phyloP scores from a whole-genome alignment of 805 yeast genomes.

The Zygosaccharomyces rouxii region DNA sequence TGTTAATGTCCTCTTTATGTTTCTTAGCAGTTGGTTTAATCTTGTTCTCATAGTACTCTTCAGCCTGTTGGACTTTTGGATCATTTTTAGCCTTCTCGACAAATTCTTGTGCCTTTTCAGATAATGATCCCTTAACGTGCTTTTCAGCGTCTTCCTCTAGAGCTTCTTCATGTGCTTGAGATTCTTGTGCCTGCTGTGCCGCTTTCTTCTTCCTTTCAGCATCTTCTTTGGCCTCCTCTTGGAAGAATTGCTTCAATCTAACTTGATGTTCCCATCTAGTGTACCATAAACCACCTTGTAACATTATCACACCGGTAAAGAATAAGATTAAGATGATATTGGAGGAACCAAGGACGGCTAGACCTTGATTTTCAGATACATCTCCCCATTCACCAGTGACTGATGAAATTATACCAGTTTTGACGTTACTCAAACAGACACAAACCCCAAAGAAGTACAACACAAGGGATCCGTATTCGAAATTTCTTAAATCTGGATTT shows the following conservation, averaged over 20 bases:
- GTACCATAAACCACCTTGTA: slow-evolving; percentile 87
- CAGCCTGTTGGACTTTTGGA: neutral
- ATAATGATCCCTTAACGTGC: neutral
- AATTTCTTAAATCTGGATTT: slow-evolving; percentile 73
- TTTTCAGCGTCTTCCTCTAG: slow-evolving; percentile 7
- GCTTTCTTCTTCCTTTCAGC: slow-evolving; percentile 4
- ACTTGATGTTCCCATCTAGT: slow-evolving; percentile 58
- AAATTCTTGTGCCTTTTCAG: neutral
- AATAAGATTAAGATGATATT: slow-evolving; percentile 69
- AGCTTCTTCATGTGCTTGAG: slow-evolving; percentile 1
- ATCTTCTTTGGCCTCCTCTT: slow-evolving; percentile 30
- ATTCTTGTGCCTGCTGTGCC: slow-evolving; percentile 6
- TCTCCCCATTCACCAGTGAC: slow-evolving; percentile 86
- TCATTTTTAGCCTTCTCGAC: neutral
- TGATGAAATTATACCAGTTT: slow-evolving; percentile 72
- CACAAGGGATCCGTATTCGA: slow-evolving; percentile 85
- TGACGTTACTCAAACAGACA: slow-evolving; percentile 79
- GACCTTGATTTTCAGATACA: slow-evolving; percentile 77
- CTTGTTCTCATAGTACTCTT: neutral
- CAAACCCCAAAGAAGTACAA: slow-evolving; percentile 67
- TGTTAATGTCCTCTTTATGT: neutral
- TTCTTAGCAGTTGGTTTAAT: slow-evolving; percentile 1
- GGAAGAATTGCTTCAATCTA: slow-evolving; percentile 34
- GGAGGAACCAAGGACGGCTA: slow-evolving; percentile 89
- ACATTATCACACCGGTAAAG: slow-evolving; percentile 70